phyloP scores from a whole-genome alignment of 495 filamentous ascomycete genomes.

The Penicillium argentinense region DNA sequence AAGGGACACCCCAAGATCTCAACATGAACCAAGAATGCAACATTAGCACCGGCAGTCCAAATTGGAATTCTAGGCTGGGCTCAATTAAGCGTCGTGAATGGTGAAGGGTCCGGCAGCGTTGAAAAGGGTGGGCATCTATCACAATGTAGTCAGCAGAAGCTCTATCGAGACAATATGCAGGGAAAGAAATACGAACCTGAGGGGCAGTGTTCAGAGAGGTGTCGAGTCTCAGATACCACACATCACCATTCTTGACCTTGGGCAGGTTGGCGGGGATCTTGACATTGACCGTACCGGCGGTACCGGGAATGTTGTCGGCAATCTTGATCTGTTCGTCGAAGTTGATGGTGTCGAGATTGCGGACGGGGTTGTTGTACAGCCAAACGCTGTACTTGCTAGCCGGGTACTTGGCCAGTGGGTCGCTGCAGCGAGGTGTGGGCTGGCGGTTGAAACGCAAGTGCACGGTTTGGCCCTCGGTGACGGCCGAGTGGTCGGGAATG shows the following conservation, averaged over 20 bases:
- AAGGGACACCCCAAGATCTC: not conserved
- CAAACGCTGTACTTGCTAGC: slow-evolving; percentile 27
- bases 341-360: slow-evolving; percentile 18
- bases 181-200: slow-evolving; percentile 24
- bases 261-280: slow-evolving; percentile 32
- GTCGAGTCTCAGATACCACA: slow-evolving; percentile 37
- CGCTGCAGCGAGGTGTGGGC: slow-evolving; percentile 26
- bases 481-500: slow-evolving; percentile 35
- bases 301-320: slow-evolving; percentile 17
- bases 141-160: not conserved
- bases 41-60: not conserved
- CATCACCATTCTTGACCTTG: slow-evolving; percentile 26
- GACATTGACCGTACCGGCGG: slow-evolving; percentile 23
- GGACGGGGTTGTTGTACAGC: slow-evolving; percentile 43
- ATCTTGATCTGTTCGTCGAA: slow-evolving; percentile 29
- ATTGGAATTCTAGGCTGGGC: not conserved
- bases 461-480: slow-evolving; percentile 24
- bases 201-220: slow-evolving; percentile 31
- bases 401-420: slow-evolving; percentile 22
- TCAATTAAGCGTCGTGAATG: slow-evolving; percentile 13
- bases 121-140: slow-evolving; percentile 34
- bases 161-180: not conserved
- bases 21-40: not conserved
- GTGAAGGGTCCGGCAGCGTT: slow-evolving; percentile 35
- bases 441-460: slow-evolving; percentile 34